Evolutionary conservation across 768 basidiomycete species (phyloP), one percentile per base, ranked within the genome.

Genomic region (Aureoboletus auriporus): DNA sequence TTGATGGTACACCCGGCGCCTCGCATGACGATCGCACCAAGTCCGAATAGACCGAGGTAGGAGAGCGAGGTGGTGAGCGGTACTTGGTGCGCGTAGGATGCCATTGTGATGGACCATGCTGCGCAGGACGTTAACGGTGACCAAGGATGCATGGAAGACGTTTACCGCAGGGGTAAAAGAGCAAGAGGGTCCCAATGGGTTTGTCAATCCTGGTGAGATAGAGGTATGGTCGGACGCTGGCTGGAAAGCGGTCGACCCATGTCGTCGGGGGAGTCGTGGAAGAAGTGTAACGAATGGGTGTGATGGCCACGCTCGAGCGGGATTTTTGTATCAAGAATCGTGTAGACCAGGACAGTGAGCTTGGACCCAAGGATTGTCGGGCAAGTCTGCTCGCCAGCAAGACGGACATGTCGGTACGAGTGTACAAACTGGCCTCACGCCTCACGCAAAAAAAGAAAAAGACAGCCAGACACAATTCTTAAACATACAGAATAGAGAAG

Each of bases 71-170:
- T 78, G 2, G 79, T 76, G 39, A 77, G 72, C 0, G 93, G 88
- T 5, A 79, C 71, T 17, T 84, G 73, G 8, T 82, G 69, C 10
- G 89, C 84, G 58, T 93, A 94, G 2, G 90, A 83, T 0, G 93
- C 93, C 89, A 99, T 95, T 7, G 92, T 90, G 60, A 99, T 96
- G 9, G 93, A 92, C 96, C 96, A 99, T 8, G 93, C 96, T 99
- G 26, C 31, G 13, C 31, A 33, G 10, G 13, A 13, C 5, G 31
- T 10, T 9, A 33, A 13, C 31, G 31, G 13, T 13, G 31, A 4
- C 4, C 30, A 33, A 33, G 35, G 12, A 13, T n/a, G 28, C 20
- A 23, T 23, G 20, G 20, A 23, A 23, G 42, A 80, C 85, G 58
- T 39, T 39, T 47, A 96, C 95, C 80, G 66, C 96, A 98, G 1